Conservation (phyloP, 192 early-diverging fungal genomes). For the Umbelopsis ramanniana region DNA sequence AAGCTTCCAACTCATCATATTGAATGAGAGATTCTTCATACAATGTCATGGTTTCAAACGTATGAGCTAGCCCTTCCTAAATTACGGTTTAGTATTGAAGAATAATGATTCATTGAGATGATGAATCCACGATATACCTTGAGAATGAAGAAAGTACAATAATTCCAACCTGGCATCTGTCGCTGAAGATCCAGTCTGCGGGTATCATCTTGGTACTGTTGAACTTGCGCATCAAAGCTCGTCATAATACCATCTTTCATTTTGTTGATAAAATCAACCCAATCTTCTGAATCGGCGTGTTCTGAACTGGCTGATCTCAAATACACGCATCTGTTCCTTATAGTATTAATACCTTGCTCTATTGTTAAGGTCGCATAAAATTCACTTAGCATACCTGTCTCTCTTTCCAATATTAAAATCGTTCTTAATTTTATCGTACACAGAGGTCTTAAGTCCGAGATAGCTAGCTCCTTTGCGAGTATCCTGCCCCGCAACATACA, state of each 20-base stretch:
- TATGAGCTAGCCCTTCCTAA: slow-evolving; percentile 80
- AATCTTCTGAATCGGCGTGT: slow-evolving; percentile 63
- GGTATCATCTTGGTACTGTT: slow-evolving; percentile 89
- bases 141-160: slow-evolving; percentile 94
- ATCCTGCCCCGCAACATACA: slow-evolving; percentile 67
- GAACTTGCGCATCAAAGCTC: slow-evolving; percentile 78
- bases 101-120: background rate
- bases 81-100: background rate
- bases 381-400: slow-evolving; percentile 51
- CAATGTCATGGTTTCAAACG: slow-evolving; percentile 88
- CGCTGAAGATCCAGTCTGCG: slow-evolving; percentile 88
- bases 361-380: background rate
- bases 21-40: slow-evolving; percentile 88
- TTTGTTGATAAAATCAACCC: slow-evolving; percentile 72
- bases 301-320: slow-evolving; percentile 45
- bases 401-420: slow-evolving; percentile 77
- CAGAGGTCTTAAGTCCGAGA: slow-evolving; percentile 65
- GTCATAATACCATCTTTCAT: slow-evolving; percentile 75
- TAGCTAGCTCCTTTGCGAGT: slow-evolving; percentile 60
- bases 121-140: slow-evolving; percentile 58
- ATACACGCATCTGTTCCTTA: background rate
- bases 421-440: slow-evolving; percentile 84
- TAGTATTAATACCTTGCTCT: background rate
- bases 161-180: slow-evolving; percentile 98
- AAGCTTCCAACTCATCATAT: slow-evolving; percentile 97